phyloP scores from a whole-genome alignment of 768 basidiomycete genomes.

The Ephemerocybe angulata region DNA sequence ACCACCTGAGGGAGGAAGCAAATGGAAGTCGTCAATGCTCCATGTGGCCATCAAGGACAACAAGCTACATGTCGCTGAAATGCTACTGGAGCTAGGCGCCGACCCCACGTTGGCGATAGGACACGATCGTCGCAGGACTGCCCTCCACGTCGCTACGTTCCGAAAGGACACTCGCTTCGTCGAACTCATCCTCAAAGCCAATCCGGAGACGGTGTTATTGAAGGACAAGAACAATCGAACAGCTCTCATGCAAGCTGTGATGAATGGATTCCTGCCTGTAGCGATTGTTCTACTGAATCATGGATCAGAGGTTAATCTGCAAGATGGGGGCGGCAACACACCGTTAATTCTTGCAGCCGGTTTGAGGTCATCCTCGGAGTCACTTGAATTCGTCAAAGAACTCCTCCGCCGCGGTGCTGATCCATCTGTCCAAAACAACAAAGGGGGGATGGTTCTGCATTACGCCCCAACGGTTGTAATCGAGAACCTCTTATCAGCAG shows the following conservation, averaged over 20 bases:
- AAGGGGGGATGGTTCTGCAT: not conserved
- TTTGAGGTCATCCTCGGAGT: no score
- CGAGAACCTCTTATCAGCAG: not conserved
- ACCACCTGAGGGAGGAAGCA: not conserved
- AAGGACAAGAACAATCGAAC: not conserved
- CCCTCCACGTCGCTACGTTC: not conserved
- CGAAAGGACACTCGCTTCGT: not conserved
- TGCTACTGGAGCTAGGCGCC: not conserved
- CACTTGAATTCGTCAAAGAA: not conserved
- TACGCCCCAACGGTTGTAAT: not conserved
- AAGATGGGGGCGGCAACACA: not conserved
- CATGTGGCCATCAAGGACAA: not conserved
- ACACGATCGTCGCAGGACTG: not conserved
- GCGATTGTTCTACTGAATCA: not conserved
- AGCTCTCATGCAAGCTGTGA: not conserved
- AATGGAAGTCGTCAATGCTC: not conserved
- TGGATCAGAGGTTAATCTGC: not conserved
- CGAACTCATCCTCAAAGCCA: not conserved
- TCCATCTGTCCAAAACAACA: not conserved
- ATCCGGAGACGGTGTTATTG: not conserved
- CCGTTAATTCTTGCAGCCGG: not conserved
- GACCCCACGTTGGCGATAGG: not conserved
- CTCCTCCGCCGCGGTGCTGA: not conserved
- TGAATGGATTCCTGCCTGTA: not conserved
- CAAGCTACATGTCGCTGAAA: not conserved